These are phyloP conservation scores for Camelina hispida DNA, from an alignment of 345 rosid genomes.

Conservation along the genomic window DNA sequence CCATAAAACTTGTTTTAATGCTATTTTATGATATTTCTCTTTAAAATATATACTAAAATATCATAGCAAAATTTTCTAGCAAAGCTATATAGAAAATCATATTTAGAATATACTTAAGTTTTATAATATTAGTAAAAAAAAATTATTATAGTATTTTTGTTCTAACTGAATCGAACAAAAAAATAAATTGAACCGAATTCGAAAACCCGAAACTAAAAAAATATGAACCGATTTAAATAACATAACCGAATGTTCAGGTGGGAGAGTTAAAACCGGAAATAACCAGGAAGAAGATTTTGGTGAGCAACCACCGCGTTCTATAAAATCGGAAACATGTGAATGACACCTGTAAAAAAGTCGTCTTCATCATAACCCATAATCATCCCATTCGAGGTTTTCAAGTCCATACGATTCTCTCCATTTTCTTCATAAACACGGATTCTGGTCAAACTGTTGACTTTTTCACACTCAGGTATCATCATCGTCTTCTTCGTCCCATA, in stretches of 20 bases:
- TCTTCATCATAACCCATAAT: background rate
- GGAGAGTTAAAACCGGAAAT: slow-evolving; percentile 6
- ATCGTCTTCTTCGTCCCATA: background rate
- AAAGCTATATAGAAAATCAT: too few species aligned
- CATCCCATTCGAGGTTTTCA: background rate
- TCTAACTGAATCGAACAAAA: too few species aligned
- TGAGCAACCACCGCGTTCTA: slow-evolving; percentile 24
- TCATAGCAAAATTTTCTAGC: too few species aligned
- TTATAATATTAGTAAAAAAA: too few species aligned
- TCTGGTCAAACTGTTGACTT: slow-evolving; percentile 1
- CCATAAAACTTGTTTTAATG: too few species aligned
- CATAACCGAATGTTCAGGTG: background rate
- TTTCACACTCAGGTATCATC: slow-evolving; percentile 34
- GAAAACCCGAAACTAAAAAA: too few species aligned
- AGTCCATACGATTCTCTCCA: slow-evolving; percentile 15
- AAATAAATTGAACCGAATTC: too few species aligned
- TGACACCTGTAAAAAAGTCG: background rate
- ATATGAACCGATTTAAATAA: background rate
- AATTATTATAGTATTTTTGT: too few species aligned
- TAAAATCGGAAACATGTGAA: slow-evolving; percentile 4
- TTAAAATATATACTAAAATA: too few species aligned
- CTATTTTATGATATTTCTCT: too few species aligned
- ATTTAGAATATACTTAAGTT: too few species aligned
- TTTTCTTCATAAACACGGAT: slow-evolving; percentile 12
- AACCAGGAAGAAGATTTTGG: slow-evolving; percentile 7